Evolutionary conservation across 2,329 filamentous ascomycete genomes (phyloP).

Genomic region (Endothia cerciana): DNA sequence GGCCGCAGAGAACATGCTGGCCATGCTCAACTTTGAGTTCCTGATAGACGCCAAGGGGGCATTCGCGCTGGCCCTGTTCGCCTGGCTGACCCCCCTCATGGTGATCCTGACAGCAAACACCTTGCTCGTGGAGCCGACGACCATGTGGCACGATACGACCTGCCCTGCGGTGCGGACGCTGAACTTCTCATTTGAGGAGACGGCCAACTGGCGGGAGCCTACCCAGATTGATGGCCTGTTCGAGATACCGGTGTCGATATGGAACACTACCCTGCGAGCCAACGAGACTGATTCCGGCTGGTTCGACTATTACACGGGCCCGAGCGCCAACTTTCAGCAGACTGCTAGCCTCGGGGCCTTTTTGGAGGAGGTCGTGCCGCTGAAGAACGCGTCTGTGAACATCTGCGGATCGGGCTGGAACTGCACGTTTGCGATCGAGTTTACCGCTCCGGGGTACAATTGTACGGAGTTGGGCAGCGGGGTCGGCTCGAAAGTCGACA

Average conservation of each 20-base stretch:
- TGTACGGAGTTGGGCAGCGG: slow-evolving; percentile 41
- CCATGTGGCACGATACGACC: slow-evolving; percentile 23
- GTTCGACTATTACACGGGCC: slow-evolving; percentile 38
- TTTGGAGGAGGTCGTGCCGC: slow-evolving; percentile 32
- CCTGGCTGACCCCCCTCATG: slow-evolving; percentile 36
- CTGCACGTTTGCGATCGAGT: slow-evolving; percentile 43
- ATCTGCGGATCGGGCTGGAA: slow-evolving; percentile 45
- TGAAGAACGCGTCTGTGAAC: slow-evolving; percentile 38
- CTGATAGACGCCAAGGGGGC: slow-evolving; percentile 49
- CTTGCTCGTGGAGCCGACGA: slow-evolving; percentile 34
- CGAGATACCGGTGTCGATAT: slow-evolving; percentile 34
- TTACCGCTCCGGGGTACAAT: slow-evolving; percentile 45
- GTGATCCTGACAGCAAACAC: slow-evolving; percentile 37
- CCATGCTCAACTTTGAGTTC: slow-evolving; percentile 58
- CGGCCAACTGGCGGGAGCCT: slow-evolving; percentile 35
- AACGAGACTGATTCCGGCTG: slow-evolving; percentile 33
- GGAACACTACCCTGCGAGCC: slow-evolving; percentile 33
- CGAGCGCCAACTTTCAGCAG: slow-evolving; percentile 31
- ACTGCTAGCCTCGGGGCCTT: slow-evolving; percentile 32
- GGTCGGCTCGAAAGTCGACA: slow-evolving; percentile 33
- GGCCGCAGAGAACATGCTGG: slow-evolving; percentile 42
- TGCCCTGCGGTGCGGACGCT: slow-evolving; percentile 35
- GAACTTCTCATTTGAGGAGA: slow-evolving; percentile 36
- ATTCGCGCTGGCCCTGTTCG: slow-evolving; percentile 32
- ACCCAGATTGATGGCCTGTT: slow-evolving; percentile 32